Evolutionary conservation across 2,329 filamentous ascomycete genomes (phyloP).

Genomic region (Sclerotiophoma versabilis): DNA sequence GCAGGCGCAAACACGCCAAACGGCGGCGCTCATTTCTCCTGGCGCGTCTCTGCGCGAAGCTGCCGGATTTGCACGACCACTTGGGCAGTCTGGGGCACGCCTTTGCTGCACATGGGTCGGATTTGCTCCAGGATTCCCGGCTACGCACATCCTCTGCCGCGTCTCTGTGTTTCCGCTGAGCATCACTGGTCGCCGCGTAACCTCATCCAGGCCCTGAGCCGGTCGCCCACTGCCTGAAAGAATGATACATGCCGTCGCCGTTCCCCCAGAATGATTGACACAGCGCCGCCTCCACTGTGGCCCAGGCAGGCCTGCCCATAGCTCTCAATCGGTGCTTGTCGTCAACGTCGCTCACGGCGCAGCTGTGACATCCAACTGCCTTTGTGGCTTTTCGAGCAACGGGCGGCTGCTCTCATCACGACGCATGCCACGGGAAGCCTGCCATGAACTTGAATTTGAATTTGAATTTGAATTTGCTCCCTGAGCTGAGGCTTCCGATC

Average conservation of each 20-base stretch:
- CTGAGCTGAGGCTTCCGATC: conserved; percentile 24
- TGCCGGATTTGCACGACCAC: conserved; percentile 7
- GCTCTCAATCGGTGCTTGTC: conserved; percentile 1
- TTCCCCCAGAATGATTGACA: conserved; percentile 25
- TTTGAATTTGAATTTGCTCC: conserved; percentile 29
- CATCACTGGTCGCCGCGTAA: conserved; percentile 28
- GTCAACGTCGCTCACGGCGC: conserved; percentile 4
- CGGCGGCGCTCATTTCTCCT: conserved; percentile 7
- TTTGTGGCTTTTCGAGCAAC: conserved; percentile 9
- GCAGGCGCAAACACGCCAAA: conserved; percentile 18
- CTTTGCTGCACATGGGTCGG: conserved; percentile 28
- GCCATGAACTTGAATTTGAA: conserved; percentile 10
- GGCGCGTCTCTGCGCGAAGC: conserved; percentile 1
- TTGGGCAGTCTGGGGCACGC: conserved; percentile 12
- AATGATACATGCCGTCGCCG: conserved; percentile 27
- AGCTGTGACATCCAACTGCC: conserved; percentile 22
- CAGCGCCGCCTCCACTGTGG: conserved; percentile 22
- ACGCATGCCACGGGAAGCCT: conserved; percentile 17
- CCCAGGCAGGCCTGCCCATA: conserved; percentile 3
- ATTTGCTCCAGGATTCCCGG: conserved; percentile 41
- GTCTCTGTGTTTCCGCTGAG: conserved; percentile 26
- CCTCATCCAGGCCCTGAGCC: conserved; percentile 24
- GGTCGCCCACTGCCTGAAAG: conserved; percentile 25
- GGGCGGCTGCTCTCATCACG: conserved; percentile 22
- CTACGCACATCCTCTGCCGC: conserved; percentile 31